These are phyloP conservation scores for Stramenopiles sp. DNA, from an alignment of 352 stramenopile genomes.

Conservation along the genomic window DNA sequence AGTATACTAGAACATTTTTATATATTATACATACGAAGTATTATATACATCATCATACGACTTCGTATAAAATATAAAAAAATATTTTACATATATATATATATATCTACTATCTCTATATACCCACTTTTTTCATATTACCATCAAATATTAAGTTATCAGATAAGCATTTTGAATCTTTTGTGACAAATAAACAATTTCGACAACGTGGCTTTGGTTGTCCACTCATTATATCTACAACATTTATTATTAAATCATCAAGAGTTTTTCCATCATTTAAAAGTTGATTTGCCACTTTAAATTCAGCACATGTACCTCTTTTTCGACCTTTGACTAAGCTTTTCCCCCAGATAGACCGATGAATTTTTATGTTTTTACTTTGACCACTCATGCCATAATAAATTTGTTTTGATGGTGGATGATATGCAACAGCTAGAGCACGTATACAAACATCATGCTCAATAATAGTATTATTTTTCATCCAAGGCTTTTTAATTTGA, in stretches of 20 bases:
- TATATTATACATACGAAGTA: no score
- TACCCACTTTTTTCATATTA: neutral
- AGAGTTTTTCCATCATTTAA: neutral
- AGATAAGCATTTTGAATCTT: neutral
- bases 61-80: no score
- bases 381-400: neutral
- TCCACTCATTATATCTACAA: neutral
- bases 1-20: no score
- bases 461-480: neutral
- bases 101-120: neutral
- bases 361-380: neutral
- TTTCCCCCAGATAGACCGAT: neutral
- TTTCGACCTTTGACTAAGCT: neutral
- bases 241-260: neutral
- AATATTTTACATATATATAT: no score
- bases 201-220: neutral
- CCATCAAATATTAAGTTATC: neutral
- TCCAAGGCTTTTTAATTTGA: neutral
- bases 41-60: no score
- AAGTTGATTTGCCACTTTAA: neutral
- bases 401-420: neutral
- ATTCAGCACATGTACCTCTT: neutral
- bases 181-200: neutral
- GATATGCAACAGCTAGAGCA: neutral
- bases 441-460: neutral